Evolutionary conservation across 2,329 filamentous ascomycete genomes (phyloP), one percentile per base, ranked within the genome.

Genomic region (Penicillium sp.): DNA sequence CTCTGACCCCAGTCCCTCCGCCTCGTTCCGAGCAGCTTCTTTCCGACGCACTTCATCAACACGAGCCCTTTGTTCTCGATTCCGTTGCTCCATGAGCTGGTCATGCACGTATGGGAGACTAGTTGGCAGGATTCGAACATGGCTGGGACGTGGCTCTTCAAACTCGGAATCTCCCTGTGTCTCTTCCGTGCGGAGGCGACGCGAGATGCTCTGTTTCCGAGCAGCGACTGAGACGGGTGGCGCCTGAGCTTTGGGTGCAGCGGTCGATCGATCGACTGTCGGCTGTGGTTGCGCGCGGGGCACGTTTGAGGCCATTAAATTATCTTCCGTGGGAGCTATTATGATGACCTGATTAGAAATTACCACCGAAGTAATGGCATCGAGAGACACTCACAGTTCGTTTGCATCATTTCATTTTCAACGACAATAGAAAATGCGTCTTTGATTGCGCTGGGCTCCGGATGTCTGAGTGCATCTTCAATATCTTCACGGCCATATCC

Each of bases 361-460:
- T 31, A 12, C 8, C 23, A 35, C 33, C 7, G 9, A 6, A 6
- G 3, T 14, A 9, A 26, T 6, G 14, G 43, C 29, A 29, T 23
- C n/a, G 29, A 23, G 15, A 8, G 14, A 37, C 9, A 85, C 90
- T 85, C 80, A 95, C 90, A 92, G 72, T 92, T 96, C 53, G 87
- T 88, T 73, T 92, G 89, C 92, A 97, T 97, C 72, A 97, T 84
- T 73, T 97, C 94, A 72, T 97, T 97, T 75, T 99, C 94, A 51
- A 93, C 86, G 25, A 99, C 91, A 72, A 99, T 99, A 76, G 97
- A 87, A 77, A 97, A 99, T 1, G 94, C 94, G 75, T 99, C 94
- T 77, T 99, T 99, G 80, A 99, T 97, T 11, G 94, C 92, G 55
- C 92, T 97, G 12, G 94, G 94, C 72, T 99, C 94, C 51, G 94